Evolutionary conservation across 169 alveolate genomes (phyloP), one percentile per base, ranked within the genome.

Genomic region (Amoebophrya sp.): DNA sequence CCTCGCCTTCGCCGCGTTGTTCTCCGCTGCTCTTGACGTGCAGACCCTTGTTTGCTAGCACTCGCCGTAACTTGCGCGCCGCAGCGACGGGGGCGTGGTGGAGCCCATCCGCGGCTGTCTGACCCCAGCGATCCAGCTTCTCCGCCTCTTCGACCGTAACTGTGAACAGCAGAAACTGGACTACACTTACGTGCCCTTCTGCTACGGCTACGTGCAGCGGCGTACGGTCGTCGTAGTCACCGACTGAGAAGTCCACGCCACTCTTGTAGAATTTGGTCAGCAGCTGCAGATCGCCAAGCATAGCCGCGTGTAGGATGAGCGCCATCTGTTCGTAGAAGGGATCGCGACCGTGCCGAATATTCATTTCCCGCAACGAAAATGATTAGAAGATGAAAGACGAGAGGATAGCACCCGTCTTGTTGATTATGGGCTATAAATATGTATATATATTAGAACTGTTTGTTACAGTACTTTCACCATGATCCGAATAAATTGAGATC

Each of bases 131-230:
- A 36, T 65, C 83, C 36, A 65, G 83, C 2, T 18, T 65, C 33
- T 29, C n/a, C 83, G 18, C 2, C 83, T 65, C 38, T 0, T 6
- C 12, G 39, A 0, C 33, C 83, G 18, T 26, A 1, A 65, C 3
- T 10, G n/a, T 36, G 36, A 65, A 36, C 83, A 65, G 83, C 83
- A 65, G n/a, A 26, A 65, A 65, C 38, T 65, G 83, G 2, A 65
- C 83, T 0, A 65, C 26, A 10, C n/a, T 65, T 36, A 36, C 33
- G 83, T 65, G 83, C 33, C 83, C 83, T 18, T 65, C 83, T 10
- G 83, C 83, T 10, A 36, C 83, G 83, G 83, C 83, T 1, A 65
- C 33, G 83, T 65, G 83, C 83, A 65, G 83, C 83, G 83, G 39
- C 36, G 83, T 65, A 1, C 83, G 83, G 39, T 65, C 33, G 26